Percentiles rank a stretch among this genome's conserved stretches.
Conservation (phyloP, 2,329 filamentous ascomycete genomes). For the Diaporthe velutina region DNA sequence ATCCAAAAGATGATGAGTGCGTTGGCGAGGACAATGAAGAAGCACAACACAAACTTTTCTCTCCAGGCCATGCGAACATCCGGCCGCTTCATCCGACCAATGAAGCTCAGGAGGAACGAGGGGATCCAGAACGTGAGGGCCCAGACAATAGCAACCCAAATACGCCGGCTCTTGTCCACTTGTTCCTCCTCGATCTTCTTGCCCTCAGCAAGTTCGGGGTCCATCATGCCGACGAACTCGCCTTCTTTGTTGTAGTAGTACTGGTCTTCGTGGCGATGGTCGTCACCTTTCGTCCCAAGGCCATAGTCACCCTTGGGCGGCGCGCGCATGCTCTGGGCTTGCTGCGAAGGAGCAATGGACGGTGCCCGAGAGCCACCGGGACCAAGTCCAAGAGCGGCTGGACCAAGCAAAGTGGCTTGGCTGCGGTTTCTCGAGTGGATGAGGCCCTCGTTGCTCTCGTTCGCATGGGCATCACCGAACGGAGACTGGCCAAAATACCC, state of each 20-base stretch:
- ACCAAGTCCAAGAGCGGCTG: constrained; percentile 48
- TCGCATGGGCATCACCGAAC: constrained; percentile 70
- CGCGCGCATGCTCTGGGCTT: constrained; percentile 62
- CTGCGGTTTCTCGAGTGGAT: constrained; percentile 70
- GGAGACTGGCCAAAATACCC: constrained; percentile 77
- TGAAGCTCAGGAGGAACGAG: constrained; percentile 80
- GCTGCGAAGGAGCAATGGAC: constrained; percentile 68
- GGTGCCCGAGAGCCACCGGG: constrained; percentile 55
- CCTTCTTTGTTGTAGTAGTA: constrained; percentile 81
- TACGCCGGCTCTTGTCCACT: constrained; percentile 73
- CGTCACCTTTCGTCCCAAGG: constrained; percentile 87
- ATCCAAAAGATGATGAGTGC: constrained; percentile 91
- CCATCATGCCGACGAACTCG: constrained; percentile 76
- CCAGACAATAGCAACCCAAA: constrained; percentile 90
- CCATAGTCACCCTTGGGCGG: constrained; percentile 84
- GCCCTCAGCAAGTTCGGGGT: constrained; percentile 82
- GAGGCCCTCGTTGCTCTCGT: constrained; percentile 80
- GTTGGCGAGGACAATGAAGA: constrained; percentile 87
- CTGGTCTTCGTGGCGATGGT: constrained; percentile 71
- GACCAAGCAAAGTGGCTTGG: constrained; percentile 63
- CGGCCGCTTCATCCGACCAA: constrained; percentile 96
- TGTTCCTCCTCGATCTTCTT: constrained; percentile 81
- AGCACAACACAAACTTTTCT: constrained; percentile 88
- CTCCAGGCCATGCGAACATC: constrained; percentile 98
- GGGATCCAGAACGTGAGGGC: constrained; percentile 94